A percentile compares a stretch with the other conserved stretches of the same genome.
Evolutionary conservation across 257 asterid species (phyloP).

Genomic region (Ligustrum vulgare): DNA sequence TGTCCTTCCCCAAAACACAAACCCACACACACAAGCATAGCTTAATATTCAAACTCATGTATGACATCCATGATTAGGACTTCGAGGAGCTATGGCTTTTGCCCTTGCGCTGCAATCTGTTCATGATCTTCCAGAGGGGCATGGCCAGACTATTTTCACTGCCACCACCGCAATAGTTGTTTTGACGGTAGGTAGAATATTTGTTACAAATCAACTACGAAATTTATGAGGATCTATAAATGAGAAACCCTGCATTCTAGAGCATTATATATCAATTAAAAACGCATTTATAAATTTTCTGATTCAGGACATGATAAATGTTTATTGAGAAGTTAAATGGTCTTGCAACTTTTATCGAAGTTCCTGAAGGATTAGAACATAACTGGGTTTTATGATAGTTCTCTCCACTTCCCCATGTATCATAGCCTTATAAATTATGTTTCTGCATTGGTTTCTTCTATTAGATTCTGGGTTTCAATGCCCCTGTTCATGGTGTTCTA

Average conservation of each 20-base stretch:
- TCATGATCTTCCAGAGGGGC: slow-evolving; percentile 99
- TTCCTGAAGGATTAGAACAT: background rate
- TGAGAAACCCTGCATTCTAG: slow-evolving; percentile 22
- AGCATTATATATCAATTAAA: slow-evolving; percentile 9
- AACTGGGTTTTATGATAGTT: background rate
- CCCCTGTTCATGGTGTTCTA: background rate
- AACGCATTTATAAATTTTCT: background rate
- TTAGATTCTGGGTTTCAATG: background rate
- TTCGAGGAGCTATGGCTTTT: slow-evolving; percentile 99
- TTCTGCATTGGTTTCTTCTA: background rate
- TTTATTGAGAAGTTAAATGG: background rate
- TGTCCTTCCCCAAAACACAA: background rate
- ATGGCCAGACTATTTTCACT: slow-evolving; percentile 93
- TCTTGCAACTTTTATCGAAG: background rate
- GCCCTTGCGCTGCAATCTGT: slow-evolving; percentile 94
- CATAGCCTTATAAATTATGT: background rate
- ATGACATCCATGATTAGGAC: slow-evolving; percentile 56
- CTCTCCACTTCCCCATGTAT: background rate
- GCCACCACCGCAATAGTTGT: slow-evolving; percentile 99
- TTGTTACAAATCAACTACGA: slow-evolving; percentile 13
- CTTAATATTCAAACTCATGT: slow-evolving; percentile 18
- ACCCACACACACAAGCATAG: background rate
- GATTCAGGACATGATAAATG: background rate
- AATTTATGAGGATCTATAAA: slow-evolving; percentile 10
- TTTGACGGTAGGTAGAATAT: slow-evolving; percentile 56